phyloP scores from a whole-genome alignment of 192 early-diverging fungal genomes.

The Entomortierella parvispora region DNA sequence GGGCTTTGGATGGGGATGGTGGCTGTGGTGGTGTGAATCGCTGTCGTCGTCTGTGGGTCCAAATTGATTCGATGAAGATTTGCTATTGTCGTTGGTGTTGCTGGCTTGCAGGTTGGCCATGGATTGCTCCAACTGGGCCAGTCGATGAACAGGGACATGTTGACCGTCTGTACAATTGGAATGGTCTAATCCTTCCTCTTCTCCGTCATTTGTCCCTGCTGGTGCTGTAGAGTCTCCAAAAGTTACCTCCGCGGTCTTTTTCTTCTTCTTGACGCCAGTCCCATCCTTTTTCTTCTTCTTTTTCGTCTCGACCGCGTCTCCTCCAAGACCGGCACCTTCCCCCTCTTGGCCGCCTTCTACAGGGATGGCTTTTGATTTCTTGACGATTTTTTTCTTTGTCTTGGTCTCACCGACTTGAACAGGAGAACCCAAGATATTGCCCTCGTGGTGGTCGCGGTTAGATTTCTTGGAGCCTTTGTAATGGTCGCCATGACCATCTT shows the following conservation, averaged over 20 bases:
- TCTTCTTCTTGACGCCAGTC: constrained; percentile 18
- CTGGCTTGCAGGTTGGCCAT: constrained; percentile 8
- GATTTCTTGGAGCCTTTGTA: not conserved
- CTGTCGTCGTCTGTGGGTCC: constrained; percentile 4
- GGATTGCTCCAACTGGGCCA: constrained; percentile 30
- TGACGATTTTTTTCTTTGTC: constrained; percentile 33
- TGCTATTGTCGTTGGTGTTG: constrained; percentile 13
- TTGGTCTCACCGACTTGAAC: constrained; percentile 14
- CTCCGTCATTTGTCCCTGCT: not conserved
- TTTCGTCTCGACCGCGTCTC: not conserved
- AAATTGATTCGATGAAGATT: not conserved
- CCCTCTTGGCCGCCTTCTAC: constrained; percentile 6
- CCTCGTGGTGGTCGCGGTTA: too few species aligned
- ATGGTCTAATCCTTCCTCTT: constrained; percentile 10
- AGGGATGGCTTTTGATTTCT: constrained; percentile 6
- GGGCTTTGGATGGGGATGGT: not conserved
- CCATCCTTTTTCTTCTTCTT: constrained; percentile 39
- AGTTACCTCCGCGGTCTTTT: not conserved
- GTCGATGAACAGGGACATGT: constrained; percentile 41
- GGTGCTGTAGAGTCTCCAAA: not conserved
- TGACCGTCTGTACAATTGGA: constrained; percentile 7
- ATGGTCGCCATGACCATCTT: not conserved
- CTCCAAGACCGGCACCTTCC: not conserved
- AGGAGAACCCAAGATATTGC: constrained; percentile 17
- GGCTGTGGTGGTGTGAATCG: constrained; percentile 3